Percentiles rank a stretch among this genome's conserved stretches.
Conservation (phyloP, 768 basidiomycete genomes). For the Collybia sordida region DNA sequence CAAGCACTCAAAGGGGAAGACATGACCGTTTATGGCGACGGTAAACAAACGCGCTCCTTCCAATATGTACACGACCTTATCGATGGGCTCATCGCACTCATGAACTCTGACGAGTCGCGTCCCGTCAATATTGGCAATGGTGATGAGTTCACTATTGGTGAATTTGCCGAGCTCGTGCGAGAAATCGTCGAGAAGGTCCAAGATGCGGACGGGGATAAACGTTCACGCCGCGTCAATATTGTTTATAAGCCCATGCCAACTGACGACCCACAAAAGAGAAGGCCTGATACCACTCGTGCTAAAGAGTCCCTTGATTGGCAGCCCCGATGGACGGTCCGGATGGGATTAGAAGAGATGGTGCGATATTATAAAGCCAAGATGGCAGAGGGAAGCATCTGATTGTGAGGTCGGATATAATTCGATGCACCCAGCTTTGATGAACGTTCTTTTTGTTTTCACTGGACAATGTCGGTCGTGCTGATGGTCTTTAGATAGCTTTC, state of each 20-base stretch:
- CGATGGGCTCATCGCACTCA: slow-evolving; percentile 89
- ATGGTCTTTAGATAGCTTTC: too few relatives aligned
- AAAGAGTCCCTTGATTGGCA: slow-evolving; percentile 86
- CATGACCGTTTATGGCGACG: slow-evolving; percentile 96
- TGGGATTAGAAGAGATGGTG: slow-evolving; percentile 95
- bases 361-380: slow-evolving; percentile 90
- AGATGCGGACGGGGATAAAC: slow-evolving; percentile 68
- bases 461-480: too few relatives aligned
- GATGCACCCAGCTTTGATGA: too few relatives aligned
- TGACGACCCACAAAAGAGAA: slow-evolving; percentile 93
- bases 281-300: slow-evolving; percentile 91
- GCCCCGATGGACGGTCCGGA: slow-evolving; percentile 88
- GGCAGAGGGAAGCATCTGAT: slow-evolving; percentile 76
- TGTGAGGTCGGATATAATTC: not conserved
- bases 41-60: slow-evolving; percentile 91
- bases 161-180: slow-evolving; percentile 91
- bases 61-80: slow-evolving; percentile 98
- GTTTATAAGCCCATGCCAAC: slow-evolving; percentile 81
- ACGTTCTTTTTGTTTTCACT: too few relatives aligned
- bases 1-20: slow-evolving; percentile 96
- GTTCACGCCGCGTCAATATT: slow-evolving; percentile 56
- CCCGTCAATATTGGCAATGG: slow-evolving; percentile 97
- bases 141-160: slow-evolving; percentile 94
- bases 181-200: slow-evolving; percentile 94
- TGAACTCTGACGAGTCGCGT: slow-evolving; percentile 92